A percentile compares a stretch with the other conserved stretches of the same genome.
Conservation (phyloP, 2,329 filamentous ascomycete species). For the Coniella lustricola region DNA sequence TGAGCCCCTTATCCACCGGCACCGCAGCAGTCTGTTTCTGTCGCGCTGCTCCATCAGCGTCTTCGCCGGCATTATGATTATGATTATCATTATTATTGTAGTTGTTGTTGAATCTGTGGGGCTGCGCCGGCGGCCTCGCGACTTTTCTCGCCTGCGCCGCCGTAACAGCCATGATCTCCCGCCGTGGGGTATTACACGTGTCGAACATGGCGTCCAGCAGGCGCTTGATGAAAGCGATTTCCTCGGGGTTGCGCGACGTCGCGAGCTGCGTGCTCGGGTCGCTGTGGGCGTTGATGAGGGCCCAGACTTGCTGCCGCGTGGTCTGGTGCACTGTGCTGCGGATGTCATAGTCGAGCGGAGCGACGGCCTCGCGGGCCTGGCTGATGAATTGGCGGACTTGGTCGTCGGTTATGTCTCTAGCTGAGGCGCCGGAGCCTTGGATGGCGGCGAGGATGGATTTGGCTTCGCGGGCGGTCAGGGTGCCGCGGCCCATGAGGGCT, state of each 20-base stretch:
- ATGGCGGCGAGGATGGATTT: constrained; percentile 72
- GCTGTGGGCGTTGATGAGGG: constrained; percentile 80
- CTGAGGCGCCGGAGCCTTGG: constrained; percentile 45
- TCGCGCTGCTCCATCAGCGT: constrained; percentile 29
- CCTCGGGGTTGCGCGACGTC: constrained; percentile 71
- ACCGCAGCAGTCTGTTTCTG: constrained; percentile 24
- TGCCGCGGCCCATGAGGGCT: constrained; percentile 71
- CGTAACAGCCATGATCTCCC: constrained; percentile 77
- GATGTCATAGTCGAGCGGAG: constrained; percentile 82
- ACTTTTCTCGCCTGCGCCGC: constrained; percentile 73
- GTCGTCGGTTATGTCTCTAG: constrained; percentile 59
- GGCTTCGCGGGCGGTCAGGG: constrained; percentile 68
- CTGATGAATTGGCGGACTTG: constrained; percentile 64
- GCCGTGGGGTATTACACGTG: constrained; percentile 69
- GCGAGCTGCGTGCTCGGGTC: constrained; percentile 83
- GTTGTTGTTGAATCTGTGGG: constrained; percentile 22
- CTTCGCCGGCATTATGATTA: constrained; percentile 26
- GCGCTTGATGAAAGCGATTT: constrained; percentile 84
- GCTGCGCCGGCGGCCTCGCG: constrained; percentile 45
- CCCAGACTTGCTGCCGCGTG: constrained; percentile 62
- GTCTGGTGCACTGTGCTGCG: constrained; percentile 65
- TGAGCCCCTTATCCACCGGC: constrained; percentile 48
- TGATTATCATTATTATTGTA: constrained; percentile 11
- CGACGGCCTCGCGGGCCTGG: constrained; percentile 64
- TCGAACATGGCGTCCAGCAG: constrained; percentile 90